Conservation (phyloP, 202 grass and related monocot species). For the Digitaria exilis region DNA sequence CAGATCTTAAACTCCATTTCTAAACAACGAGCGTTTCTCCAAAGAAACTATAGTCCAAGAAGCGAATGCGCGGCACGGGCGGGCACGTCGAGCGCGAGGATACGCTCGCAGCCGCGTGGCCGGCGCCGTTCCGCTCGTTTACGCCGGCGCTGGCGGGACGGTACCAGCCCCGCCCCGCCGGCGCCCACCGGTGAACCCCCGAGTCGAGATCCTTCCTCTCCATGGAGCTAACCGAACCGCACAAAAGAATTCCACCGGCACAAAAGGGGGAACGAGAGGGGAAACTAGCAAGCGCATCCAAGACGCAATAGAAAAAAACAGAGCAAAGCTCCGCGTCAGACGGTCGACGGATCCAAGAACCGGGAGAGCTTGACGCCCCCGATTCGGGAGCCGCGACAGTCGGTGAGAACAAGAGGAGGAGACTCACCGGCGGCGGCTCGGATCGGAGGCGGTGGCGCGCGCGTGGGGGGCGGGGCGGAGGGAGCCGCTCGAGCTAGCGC, state of each 20-base stretch:
- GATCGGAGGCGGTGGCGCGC: conserved; percentile 20
- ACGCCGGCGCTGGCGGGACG: background rate
- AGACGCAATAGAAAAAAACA: background rate
- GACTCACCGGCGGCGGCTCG: conserved; percentile 20
- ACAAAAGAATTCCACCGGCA: background rate
- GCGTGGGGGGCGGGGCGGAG: background rate
- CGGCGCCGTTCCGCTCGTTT: background rate
- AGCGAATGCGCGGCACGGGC: too few species aligned
- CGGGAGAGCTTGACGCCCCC: background rate
- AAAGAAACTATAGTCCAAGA: background rate
- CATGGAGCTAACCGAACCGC: background rate
- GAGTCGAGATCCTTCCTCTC: background rate
- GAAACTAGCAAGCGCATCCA: background rate
- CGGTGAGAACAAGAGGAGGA: background rate
- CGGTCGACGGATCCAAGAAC: conserved; percentile 2
- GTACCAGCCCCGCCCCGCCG: background rate
- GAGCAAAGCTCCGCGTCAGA: conserved; percentile 1
- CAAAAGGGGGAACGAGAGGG: too few species aligned
- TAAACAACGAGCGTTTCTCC: background rate
- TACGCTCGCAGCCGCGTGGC: background rate
- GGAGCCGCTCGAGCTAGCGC: background rate
- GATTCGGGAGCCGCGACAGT: too few species aligned
- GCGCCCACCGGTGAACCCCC: background rate
- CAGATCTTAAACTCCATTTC: conserved; percentile 2
- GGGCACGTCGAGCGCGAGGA: too few species aligned